Conservation (phyloP, 345 rosid genomes). For the Turnera subulata region DNA sequence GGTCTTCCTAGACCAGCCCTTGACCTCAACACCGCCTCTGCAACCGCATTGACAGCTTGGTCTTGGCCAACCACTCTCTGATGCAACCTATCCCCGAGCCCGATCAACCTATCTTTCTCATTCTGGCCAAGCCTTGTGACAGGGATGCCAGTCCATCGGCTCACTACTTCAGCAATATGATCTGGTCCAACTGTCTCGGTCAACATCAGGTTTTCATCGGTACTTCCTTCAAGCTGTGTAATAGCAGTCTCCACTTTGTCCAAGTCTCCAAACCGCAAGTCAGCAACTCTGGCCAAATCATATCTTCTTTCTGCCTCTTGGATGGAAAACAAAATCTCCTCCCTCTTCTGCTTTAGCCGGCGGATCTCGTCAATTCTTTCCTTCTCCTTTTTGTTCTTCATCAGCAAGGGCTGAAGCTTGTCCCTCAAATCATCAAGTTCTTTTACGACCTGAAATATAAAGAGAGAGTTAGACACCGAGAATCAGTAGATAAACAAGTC, state of each 20-base stretch:
- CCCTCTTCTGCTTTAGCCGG: conserved; percentile 70
- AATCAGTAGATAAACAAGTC: background rate
- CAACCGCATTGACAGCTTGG: conserved; percentile 69
- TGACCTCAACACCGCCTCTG: conserved; percentile 81
- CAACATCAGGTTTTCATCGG: conserved; percentile 63
- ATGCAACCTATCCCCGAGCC: conserved; percentile 76
- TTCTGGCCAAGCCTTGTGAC: conserved; percentile 87
- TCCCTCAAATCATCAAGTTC: conserved; percentile 92
- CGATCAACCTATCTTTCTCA: conserved; percentile 75
- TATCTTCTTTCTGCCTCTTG: conserved; percentile 92
- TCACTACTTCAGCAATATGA: conserved; percentile 87
- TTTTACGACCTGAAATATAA: conserved; percentile 55
- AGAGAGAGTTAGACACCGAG: background rate
- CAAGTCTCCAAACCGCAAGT: conserved; percentile 75
- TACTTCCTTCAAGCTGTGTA: conserved; percentile 56
- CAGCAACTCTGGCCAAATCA: conserved; percentile 88
- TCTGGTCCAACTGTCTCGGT: conserved; percentile 89
- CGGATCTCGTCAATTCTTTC: conserved; percentile 86
- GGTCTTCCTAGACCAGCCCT: conserved; percentile 95
- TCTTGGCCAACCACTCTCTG: conserved; percentile 82
- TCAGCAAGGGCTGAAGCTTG: conserved; percentile 76
- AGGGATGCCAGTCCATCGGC: conserved; percentile 94
- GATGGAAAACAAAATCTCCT: conserved; percentile 62
- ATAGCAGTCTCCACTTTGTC: conserved; percentile 79
- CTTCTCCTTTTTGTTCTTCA: conserved; percentile 90